Base-by-base conservation (phyloP, 1,284 basidiomycete genomes). In the Tausonia pullulans region DNA sequence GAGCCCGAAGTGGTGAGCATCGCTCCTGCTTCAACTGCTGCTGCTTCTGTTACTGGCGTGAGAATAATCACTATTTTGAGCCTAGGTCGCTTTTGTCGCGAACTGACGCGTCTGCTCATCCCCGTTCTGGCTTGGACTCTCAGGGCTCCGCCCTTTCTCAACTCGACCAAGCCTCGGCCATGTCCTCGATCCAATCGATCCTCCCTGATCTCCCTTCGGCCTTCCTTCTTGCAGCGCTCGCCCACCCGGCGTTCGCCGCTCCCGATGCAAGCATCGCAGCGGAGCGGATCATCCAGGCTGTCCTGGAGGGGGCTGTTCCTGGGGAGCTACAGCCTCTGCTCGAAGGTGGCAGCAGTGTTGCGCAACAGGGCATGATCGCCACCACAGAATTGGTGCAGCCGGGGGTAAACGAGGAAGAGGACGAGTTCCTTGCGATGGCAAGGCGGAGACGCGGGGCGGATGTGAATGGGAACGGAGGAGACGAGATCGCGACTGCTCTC, bases 251-350 rank as follows among this genome's bases (percentile, higher is more conserved):
- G n/a, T 62, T 62, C 14, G 27, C 50, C 9, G 14, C 61, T 4
- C 5, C 48, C 5, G 45, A 40, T 5, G 41, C 55, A 7, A 44
- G 11, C 4, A 13, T 46, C 10, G 48, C 40, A 2, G 58, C 40
- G 39, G 58, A 60, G 50, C 48, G 58, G 27, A 60, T 60, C 50
- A 60, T 60, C 58, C 27, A 49, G 13, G 58, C 58, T 16, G 45
- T 60, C 41, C 45, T 60, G 8, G 58, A 60, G n/a, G 49, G 49
- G 11, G 11, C 49, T 51, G 49, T 51, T 11, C 49, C 49, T 11
- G 49, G 11, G 11, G 49, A 51, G 11, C 49, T 51, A 11, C 49
- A 11, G 2, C 49, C 49, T 11, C 11, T 51, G 49, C 49, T 51
- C 49, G n/a, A 51, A 11, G 49, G 49, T n/a, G 49, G 27, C 27